phyloP scores from a whole-genome alignment of 1,284 basidiomycete species.

The Melampsora larici-populina region DNA sequence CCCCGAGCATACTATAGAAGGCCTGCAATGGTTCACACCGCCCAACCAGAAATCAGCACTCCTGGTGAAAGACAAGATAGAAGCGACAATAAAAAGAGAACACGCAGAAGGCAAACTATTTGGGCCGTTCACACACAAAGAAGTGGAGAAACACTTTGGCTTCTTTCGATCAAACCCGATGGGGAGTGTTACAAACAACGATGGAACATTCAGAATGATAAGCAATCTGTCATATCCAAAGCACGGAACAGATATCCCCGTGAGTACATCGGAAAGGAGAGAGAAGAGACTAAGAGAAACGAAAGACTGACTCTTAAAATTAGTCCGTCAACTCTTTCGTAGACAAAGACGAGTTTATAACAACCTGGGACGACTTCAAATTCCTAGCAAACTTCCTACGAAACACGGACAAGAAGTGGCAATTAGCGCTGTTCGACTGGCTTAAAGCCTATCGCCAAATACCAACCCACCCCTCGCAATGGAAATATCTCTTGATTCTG shows the following conservation, averaged over 20 bases:
- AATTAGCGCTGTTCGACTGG: constrained; percentile 8
- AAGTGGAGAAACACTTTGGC: background rate
- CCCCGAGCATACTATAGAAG: background rate
- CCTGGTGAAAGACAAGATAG: background rate
- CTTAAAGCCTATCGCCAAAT: no score
- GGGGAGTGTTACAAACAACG: no score
- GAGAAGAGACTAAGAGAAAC: background rate
- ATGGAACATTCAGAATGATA: no score
- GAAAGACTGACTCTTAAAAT: background rate
- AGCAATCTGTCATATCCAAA: no score
- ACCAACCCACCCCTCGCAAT: background rate
- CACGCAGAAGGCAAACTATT: background rate
- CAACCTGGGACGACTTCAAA: constrained; percentile 21
- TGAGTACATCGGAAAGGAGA: background rate
- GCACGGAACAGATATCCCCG: no score
- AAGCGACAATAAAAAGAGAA: background rate
- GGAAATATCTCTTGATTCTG: background rate
- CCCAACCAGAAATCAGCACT: background rate
- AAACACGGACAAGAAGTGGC: background rate
- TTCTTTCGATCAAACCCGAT: no score
- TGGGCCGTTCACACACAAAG: background rate
- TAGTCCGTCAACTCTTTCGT: constrained; percentile 8
- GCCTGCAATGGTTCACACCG: background rate
- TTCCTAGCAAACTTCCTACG: background rate
- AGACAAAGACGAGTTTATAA: no score